Evolutionary conservation across 2,329 filamentous ascomycete genomes (phyloP).

Genomic region (Cyclaneusma minus): DNA sequence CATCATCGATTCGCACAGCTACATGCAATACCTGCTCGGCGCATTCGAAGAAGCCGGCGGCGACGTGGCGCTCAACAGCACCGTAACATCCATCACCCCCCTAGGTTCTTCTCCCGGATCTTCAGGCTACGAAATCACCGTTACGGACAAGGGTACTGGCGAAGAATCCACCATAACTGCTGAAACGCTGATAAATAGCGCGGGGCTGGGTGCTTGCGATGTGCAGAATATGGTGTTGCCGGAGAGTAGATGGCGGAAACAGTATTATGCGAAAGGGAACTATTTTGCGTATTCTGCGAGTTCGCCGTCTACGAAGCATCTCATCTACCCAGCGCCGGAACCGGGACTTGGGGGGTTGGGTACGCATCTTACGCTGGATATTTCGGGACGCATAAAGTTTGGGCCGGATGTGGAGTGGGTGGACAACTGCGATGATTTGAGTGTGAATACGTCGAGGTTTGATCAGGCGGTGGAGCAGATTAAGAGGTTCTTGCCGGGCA

Average conservation of each 20-base stretch:
- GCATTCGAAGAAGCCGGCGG: slow-evolving; percentile 66
- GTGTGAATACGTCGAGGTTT: slow-evolving; percentile 47
- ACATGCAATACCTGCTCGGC: slow-evolving; percentile 70
- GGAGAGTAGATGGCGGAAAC: slow-evolving; percentile 32
- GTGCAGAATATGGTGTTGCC: slow-evolving; percentile 75
- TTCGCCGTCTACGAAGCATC: slow-evolving; percentile 47
- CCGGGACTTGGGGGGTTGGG: slow-evolving; percentile 74
- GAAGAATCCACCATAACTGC: slow-evolving; percentile 47
- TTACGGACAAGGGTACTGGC: slow-evolving; percentile 28
- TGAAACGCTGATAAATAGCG: slow-evolving; percentile 70
- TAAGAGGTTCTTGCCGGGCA: slow-evolving; percentile 56
- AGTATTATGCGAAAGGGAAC: slow-evolving; percentile 84
- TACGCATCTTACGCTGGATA: slow-evolving; percentile 84
- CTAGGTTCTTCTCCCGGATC: slow-evolving; percentile 33
- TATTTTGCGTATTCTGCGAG: slow-evolving; percentile 75
- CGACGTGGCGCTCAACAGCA: slow-evolving; percentile 52
- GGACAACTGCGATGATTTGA: slow-evolving; percentile 51
- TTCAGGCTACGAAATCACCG: slow-evolving; percentile 54
- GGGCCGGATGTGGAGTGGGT: slow-evolving; percentile 96
- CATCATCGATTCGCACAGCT: slow-evolving; percentile 73
- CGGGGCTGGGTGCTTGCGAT: slow-evolving; percentile 61
- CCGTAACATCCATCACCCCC: slow-evolving; percentile 44
- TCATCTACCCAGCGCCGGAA: slow-evolving; percentile 78
- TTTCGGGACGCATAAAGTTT: slow-evolving; percentile 72
- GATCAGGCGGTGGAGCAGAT: slow-evolving; percentile 59